Percentiles rank a stretch among this genome's conserved stretches.
Conservation (phyloP, 2,329 filamentous ascomycete species). For the Ophiostoma ulmi region DNA sequence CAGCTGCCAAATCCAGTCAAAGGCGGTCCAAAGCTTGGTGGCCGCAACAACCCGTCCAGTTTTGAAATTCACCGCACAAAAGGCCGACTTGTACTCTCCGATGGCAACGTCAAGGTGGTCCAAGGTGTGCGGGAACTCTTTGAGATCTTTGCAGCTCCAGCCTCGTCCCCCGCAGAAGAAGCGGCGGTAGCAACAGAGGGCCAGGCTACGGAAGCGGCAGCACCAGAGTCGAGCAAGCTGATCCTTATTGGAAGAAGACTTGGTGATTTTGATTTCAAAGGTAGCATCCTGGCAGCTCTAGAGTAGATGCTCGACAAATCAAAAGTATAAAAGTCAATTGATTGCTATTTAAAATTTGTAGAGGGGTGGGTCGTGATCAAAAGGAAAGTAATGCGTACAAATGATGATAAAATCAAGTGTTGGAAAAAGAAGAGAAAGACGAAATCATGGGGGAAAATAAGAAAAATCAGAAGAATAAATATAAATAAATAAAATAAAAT, state of each 20-base stretch:
- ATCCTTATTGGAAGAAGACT: slow-evolving; percentile 59
- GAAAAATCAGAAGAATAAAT: background rate
- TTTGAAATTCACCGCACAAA: slow-evolving; percentile 89
- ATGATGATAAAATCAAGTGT: background rate
- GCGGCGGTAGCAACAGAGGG: slow-evolving; percentile 26
- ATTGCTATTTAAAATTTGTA: background rate
- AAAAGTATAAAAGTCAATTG: background rate
- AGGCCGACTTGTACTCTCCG: slow-evolving; percentile 62
- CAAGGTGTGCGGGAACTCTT: slow-evolving; percentile 93
- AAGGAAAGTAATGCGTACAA: background rate
- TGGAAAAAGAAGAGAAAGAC: too few species aligned
- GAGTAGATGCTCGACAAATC: background rate
- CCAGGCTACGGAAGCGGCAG: slow-evolving; percentile 9
- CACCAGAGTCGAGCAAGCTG: slow-evolving; percentile 48
- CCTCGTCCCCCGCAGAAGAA: slow-evolving; percentile 30
- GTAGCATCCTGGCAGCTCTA: slow-evolving; percentile 34
- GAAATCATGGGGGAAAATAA: too few species aligned
- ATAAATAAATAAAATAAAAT: background rate
- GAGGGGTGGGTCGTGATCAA: background rate
- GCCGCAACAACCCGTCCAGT: slow-evolving; percentile 29
- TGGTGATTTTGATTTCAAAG: slow-evolving; percentile 46
- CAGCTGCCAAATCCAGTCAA: slow-evolving; percentile 45
- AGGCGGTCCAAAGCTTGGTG: background rate
- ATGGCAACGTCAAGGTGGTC: slow-evolving; percentile 67
- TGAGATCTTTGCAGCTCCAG: slow-evolving; percentile 68